Base-by-base conservation (phyloP, 2,329 filamentous ascomycete genomes). In the Didymella lethalis region DNA sequence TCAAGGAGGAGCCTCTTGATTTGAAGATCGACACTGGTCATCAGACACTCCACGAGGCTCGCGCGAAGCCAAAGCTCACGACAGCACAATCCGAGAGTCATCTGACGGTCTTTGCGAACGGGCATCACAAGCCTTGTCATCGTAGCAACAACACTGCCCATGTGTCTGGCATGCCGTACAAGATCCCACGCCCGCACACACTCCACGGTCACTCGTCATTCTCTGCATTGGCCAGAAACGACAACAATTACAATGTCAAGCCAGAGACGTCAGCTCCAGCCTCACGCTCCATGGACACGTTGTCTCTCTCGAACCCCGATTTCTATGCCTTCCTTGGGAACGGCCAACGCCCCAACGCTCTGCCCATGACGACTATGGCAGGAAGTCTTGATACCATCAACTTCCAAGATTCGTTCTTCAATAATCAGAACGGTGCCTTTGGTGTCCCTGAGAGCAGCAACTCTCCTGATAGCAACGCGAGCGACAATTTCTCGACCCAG, bases 131-230 rank as follows among this genome's bases (percentile, higher is more conserved):
- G 77, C 86, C 86, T 11, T 84, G 83, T 49, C 86, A 88, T 70
- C 85, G 86, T 65, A 85, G 86, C 76, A 88, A 88, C 75, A 85
- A 87, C 72, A 82, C 84, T 63, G 85, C 85, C 59, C 86, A 88
- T 69, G 85, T 87, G 60, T 86, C 83, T 55, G 86, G 86, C 57
- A 77, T 84, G 64, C 87, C 87, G 1, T 89, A 89, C 76, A 86
- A 85, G 69, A 84, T 88, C 64, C 84, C 85, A 23, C 74, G 75
- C 18, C 75, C 75, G n/a, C 75, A 77, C 50, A 74, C 75, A 38
- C 65, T 75, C 10, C 76, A 77, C 54, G 74, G 74, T 31, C 66
- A 67, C 31, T 57, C 69, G 4, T 69, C 70, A 10, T 76, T 76
- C 20, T 64, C 71, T 48, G 56, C 70, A 25, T 59, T 72, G 47